phyloP scores from a whole-genome alignment of 140 eudicot genomes.

The Flaveria floridana region DNA sequence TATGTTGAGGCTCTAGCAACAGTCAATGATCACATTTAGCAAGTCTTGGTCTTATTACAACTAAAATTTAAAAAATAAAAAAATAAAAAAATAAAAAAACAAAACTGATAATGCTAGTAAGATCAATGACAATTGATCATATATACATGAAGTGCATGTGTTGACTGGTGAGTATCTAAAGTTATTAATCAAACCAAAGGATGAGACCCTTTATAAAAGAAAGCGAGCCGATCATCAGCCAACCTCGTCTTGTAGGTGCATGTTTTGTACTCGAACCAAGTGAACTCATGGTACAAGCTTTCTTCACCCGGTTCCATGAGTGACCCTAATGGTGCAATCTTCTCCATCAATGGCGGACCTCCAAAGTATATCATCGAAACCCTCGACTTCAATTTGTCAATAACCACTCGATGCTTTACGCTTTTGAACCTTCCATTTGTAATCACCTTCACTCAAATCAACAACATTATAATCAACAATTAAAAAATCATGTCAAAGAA shows the following conservation, averaged over 20 bases:
- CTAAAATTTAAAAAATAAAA: neutral
- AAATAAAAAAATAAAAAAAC: neutral
- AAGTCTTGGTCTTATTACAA: neutral
- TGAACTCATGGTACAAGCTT: conserved; percentile 73
- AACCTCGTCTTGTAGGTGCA: conserved; percentile 54
- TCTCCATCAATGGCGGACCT: conserved; percentile 60
- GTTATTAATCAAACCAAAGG: neutral
- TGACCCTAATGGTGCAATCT: conserved; percentile 53
- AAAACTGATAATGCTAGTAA: neutral
- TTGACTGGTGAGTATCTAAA: neutral
- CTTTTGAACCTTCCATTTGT: conserved; percentile 78
- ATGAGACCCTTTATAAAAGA: conserved; percentile 39
- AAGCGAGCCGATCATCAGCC: conserved; percentile 50
- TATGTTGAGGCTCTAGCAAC: neutral
- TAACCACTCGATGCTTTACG: conserved; percentile 63
- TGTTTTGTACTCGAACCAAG: conserved; percentile 73
- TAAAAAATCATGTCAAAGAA: neutral
- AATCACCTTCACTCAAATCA: conserved; percentile 56
- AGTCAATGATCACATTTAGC: neutral
- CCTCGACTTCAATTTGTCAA: conserved; percentile 43
- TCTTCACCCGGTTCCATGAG: conserved; percentile 63
- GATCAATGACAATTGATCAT: conserved; percentile 12
- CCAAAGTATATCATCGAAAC: conserved; percentile 77
- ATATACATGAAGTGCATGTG: neutral
- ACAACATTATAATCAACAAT: neutral